Evolutionary conservation across 75 land plant genomes (phyloP).

Genomic region (Cryptomeria japonica): DNA sequence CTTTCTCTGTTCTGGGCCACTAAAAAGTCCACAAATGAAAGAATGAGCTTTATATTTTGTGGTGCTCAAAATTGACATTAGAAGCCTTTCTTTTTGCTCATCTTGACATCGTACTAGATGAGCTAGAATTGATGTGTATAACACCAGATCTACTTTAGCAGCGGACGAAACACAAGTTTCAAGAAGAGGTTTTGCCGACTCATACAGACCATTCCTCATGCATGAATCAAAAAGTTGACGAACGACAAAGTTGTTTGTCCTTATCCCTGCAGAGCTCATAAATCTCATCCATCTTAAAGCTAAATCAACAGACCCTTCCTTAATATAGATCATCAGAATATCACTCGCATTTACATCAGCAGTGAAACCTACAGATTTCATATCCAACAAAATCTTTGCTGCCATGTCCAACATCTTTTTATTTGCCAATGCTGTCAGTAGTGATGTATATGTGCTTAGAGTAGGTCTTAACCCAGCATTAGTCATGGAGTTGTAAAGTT

Average conservation of each 20-base stretch:
- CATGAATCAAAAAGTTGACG: constrained; percentile 78
- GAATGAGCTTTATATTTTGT: constrained; percentile 74
- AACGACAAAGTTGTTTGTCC: constrained; percentile 67
- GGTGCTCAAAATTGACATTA: constrained; percentile 66
- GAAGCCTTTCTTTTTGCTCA: constrained; percentile 59
- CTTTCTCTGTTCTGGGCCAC: constrained; percentile 79
- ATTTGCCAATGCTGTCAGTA: constrained; percentile 60
- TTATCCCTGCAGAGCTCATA: constrained; percentile 72
- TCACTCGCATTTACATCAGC: constrained; percentile 82
- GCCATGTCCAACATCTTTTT: constrained; percentile 76
- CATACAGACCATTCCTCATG: constrained; percentile 67
- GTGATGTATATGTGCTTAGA: constrained; percentile 57
- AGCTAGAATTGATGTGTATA: constrained; percentile 74
- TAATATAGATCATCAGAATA: constrained; percentile 77
- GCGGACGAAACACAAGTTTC: constrained; percentile 63
- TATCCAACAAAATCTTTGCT: constrained; percentile 72
- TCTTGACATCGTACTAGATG: constrained; percentile 74
- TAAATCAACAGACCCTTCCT: constrained; percentile 72
- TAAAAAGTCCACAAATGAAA: constrained; percentile 81
- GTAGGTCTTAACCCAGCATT: constrained; percentile 65
- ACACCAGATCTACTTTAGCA: constrained; percentile 68
- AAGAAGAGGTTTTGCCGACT: constrained; percentile 67
- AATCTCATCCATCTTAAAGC: constrained; percentile 68
- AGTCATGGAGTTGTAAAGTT: constrained; percentile 70
- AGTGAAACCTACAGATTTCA: constrained; percentile 59